Percentiles rank a stretch among this genome's conserved stretches.
Conservation (phyloP, 1,284 basidiomycete species). For the Austroboletus niveus region DNA sequence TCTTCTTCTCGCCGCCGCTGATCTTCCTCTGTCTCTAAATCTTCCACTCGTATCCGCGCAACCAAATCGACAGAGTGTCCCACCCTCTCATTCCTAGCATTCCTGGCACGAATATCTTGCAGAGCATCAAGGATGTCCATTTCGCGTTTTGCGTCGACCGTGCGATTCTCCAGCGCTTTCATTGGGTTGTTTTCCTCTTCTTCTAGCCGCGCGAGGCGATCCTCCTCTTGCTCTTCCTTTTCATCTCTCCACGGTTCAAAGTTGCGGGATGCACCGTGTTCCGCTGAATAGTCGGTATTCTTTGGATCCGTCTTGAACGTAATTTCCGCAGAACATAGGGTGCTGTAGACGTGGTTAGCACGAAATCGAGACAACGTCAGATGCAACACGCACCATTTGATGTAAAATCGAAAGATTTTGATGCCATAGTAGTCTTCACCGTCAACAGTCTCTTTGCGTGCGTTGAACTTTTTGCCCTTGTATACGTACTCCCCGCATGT, state of each 20-base stretch:
- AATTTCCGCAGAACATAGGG: conserved; percentile 94
- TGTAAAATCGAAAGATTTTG: conserved; percentile 89
- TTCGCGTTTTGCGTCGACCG: conserved; percentile 89
- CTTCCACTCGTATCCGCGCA: conserved; percentile 55
- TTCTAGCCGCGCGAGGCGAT: conserved; percentile 74
- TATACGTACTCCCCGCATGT: conserved; percentile 98
- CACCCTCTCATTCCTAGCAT: conserved; percentile 86
- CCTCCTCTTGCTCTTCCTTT: conserved; percentile 68
- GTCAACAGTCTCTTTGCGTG: conserved; percentile 95
- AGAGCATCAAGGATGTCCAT: conserved; percentile 98
- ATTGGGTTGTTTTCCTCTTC: conserved; percentile 95
- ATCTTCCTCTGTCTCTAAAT: conserved; percentile 70
- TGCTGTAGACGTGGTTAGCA: conserved; percentile 45
- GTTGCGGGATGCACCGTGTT: conserved; percentile 92
- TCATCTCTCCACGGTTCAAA: conserved; percentile 93
- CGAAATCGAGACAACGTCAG: background rate
- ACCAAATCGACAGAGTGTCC: conserved; percentile 65
- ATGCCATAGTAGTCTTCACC: conserved; percentile 98
- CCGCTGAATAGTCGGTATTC: conserved; percentile 91
- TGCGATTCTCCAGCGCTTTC: conserved; percentile 93
- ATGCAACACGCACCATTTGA: conserved; percentile 61
- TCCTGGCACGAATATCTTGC: conserved; percentile 91
- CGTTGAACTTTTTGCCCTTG: conserved; percentile 99
- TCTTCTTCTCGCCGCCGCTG: conserved; percentile 64
- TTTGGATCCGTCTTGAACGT: conserved; percentile 99